phyloP scores from a whole-genome alignment of 495 filamentous ascomycete species.

The Cairneyella variabilis region DNA sequence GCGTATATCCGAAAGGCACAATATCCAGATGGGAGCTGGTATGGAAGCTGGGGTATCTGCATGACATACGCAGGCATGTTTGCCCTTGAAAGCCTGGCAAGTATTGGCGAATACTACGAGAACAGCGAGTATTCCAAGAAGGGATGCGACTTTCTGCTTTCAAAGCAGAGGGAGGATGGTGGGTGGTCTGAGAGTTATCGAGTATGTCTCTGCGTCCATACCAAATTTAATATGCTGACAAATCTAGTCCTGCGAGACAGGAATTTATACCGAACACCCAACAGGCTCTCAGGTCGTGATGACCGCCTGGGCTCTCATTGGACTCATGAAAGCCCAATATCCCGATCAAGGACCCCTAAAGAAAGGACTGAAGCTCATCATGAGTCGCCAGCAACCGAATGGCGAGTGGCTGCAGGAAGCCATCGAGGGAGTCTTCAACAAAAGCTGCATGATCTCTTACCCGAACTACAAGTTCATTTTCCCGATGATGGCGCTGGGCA shows the following conservation, averaged over 20 bases:
- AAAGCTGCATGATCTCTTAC: slow-evolving; percentile 99
- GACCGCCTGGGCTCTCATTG: slow-evolving; percentile 88
- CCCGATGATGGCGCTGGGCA: slow-evolving; percentile 84
- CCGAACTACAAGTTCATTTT: slow-evolving; percentile 99
- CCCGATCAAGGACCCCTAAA: slow-evolving; percentile 70
- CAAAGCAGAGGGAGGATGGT: slow-evolving; percentile 79
- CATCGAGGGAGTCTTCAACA: slow-evolving; percentile 98
- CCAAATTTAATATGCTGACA: slow-evolving; percentile 9
- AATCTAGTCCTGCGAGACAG: slow-evolving; percentile 50
- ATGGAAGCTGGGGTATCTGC: slow-evolving; percentile 96
- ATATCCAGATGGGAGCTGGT: slow-evolving; percentile 84
- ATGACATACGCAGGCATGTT: slow-evolving; percentile 98
- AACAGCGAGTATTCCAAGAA: slow-evolving; percentile 66
- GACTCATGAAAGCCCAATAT: slow-evolving; percentile 78
- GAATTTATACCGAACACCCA: slow-evolving; percentile 45
- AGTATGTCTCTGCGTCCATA: slow-evolving; percentile 47
- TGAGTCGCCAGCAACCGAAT: slow-evolving; percentile 77
- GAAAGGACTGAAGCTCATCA: slow-evolving; percentile 74
- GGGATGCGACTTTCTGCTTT: slow-evolving; percentile 81
- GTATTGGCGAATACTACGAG: slow-evolving; percentile 74
- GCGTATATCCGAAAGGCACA: slow-evolving; percentile 78
- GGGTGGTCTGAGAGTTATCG: slow-evolving; percentile 97
- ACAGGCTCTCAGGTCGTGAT: slow-evolving; percentile 80
- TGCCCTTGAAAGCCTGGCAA: slow-evolving; percentile 79
- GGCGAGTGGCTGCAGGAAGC: slow-evolving; percentile 95